Base-by-base conservation (phyloP, 2,329 filamentous ascomycete species). In the Penicillium sclerotiorum region DNA sequence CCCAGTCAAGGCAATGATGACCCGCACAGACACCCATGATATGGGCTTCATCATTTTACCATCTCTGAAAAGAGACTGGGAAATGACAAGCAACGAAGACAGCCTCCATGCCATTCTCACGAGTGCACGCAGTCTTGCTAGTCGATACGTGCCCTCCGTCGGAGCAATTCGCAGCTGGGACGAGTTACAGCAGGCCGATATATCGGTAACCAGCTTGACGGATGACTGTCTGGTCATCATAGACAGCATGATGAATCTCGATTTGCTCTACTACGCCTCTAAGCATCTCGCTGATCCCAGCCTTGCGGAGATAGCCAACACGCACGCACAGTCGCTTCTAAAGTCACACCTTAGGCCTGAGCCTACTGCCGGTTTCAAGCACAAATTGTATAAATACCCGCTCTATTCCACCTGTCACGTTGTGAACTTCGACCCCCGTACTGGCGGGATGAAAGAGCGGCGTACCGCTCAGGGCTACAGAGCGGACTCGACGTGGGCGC, bases 31-130 rank as follows among this genome's bases (percentile, higher is more conserved):
- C 32, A 49, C 47, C 7, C 47, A 49, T 15, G 47, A 49, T 33
- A 49, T 49, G 47, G 38, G 33, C 3, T 49, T 49, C 40, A 49
- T 49, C 3, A 45, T 49, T 15, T 33, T 39, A 27, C 47, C 47
- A 18, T 44, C 40, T 25, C 38, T 49, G 40, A 40, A 25, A 17
- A 32, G 35, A 15, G 23, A 21, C 5, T 49, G 47, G 40, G 47
- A 49, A 12, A 25, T 49, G 2, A 39, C 40, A 13, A 32, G 40
- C 33, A 27, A 49, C 9, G 27, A 44, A 20, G 20, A 13, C 20
- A 36, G 33, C n/a, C 47, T 49, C 15, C 25, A 22, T 21, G 40
- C 47, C 4, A 49, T 49, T 3, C 18, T 39, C 5, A 49, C 41
- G 6, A 41, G 33, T 8, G 47, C 47, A 11, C 33, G 45, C 13